Evolutionary conservation across 768 basidiomycete species (phyloP).

Genomic region (Glaciozyma antarctica): DNA sequence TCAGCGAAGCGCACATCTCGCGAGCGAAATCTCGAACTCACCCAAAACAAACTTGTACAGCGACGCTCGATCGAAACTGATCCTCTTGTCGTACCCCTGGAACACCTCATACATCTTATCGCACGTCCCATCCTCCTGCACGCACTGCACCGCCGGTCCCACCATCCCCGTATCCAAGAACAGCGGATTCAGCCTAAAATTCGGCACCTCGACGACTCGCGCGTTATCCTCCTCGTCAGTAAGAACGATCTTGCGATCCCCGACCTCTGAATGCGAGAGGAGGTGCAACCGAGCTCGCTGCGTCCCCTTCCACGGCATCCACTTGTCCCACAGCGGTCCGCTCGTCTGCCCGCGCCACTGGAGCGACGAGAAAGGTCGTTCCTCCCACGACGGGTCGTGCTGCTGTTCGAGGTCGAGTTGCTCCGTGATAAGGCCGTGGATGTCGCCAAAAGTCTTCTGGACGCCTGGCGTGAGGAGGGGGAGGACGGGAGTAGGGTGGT

Average conservation of each 20-base stretch:
- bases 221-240: constrained; percentile 25
- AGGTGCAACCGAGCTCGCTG: constrained; percentile 36
- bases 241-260: constrained; percentile 26
- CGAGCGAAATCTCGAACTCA: neutral
- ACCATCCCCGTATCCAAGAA: constrained; percentile 36
- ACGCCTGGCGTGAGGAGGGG: constrained; percentile 35
- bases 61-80: constrained; percentile 30
- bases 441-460: constrained; percentile 33
- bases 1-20: neutral
- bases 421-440: constrained; percentile 35
- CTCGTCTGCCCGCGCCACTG: constrained; percentile 45
- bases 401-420: constrained; percentile 35
- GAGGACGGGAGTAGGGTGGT: constrained; percentile 31
- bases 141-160: constrained; percentile 35
- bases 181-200: constrained; percentile 33
- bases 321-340: constrained; percentile 35
- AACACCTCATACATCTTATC: constrained; percentile 32
- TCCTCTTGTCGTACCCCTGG: constrained; percentile 32
- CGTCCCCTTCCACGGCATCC: constrained; percentile 34
- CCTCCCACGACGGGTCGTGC: constrained; percentile 40
- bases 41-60: constrained; percentile 72
- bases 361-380: constrained; percentile 40
- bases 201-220: constrained; percentile 26
- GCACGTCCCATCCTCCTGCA: constrained; percentile 34
- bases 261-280: constrained; percentile 31